phyloP scores from a whole-genome alignment of 176 grass and related monocot species.

The Themeda triandra region DNA sequence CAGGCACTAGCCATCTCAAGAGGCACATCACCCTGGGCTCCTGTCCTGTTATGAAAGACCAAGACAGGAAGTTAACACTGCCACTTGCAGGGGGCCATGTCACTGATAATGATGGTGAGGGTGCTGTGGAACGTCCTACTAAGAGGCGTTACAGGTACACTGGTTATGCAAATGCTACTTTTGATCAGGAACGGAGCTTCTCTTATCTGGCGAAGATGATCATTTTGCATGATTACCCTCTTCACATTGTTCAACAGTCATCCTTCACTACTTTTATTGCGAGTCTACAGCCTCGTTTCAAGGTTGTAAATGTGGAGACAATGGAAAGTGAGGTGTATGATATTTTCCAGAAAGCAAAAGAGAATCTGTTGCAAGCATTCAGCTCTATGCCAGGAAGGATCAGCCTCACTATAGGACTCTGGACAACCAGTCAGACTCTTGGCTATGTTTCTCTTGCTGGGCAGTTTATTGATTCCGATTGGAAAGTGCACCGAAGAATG shows the following conservation, averaged over 20 bases:
- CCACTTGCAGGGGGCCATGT: conserved; percentile 17
- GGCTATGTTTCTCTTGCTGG: conserved; percentile 75
- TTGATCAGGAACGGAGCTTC: conserved; percentile 76
- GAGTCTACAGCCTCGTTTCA: conserved; percentile 79
- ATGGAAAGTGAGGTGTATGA: conserved; percentile 66
- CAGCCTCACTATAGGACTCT: conserved; percentile 72
- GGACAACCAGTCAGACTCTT: conserved; percentile 84
- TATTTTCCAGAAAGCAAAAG: conserved; percentile 73
- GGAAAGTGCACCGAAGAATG: conserved; percentile 76
- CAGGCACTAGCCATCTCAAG: conserved; percentile 89
- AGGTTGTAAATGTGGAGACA: conserved; percentile 50
- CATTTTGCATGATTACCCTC: conserved; percentile 81
- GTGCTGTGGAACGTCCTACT: conserved; percentile 25
- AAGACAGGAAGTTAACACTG: conserved; percentile 43
- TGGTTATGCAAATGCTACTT: conserved; percentile 70
- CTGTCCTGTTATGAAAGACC: conserved; percentile 69
- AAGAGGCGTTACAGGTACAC: conserved; percentile 81
- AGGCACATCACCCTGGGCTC: conserved; percentile 80
- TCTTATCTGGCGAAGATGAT: conserved; percentile 76
- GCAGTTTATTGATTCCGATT: conserved; percentile 65
- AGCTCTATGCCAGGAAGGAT: conserved; percentile 62
- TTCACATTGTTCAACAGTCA: conserved; percentile 80
- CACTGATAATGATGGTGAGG: conserved; percentile 59
- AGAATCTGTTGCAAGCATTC: conserved; percentile 60
- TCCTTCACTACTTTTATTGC: conserved; percentile 59